Percentiles rank a stretch among this genome's conserved stretches.
Evolutionary conservation across 2,329 filamentous ascomycete species (phyloP).

Genomic region (Fusarium incarnatum): DNA sequence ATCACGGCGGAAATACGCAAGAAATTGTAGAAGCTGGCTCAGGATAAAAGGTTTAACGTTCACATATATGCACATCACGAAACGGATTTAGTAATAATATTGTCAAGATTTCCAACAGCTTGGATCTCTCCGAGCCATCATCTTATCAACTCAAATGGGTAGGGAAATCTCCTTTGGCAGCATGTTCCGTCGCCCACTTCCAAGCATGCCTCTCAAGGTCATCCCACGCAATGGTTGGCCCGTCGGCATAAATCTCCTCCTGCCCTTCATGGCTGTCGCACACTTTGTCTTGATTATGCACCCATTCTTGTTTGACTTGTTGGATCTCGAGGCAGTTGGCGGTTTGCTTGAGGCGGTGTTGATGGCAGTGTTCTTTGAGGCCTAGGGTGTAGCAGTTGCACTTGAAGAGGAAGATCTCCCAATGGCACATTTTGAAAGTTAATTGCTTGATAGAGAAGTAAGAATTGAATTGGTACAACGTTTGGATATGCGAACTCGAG

Average conservation of each 20-base stretch:
- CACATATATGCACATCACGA: background rate
- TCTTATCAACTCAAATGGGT: background rate
- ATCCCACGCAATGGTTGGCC: conserved; percentile 8
- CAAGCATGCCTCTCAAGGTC: conserved; percentile 23
- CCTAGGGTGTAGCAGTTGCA: conserved; percentile 20
- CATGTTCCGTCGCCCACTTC: conserved; percentile 12
- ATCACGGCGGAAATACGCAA: conserved; percentile 43
- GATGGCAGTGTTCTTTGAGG: conserved; percentile 30
- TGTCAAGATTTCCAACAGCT: background rate
- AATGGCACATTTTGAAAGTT: conserved; percentile 27
- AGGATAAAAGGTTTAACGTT: background rate
- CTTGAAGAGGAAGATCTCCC: conserved; percentile 27
- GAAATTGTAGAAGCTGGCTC: background rate
- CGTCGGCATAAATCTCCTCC: background rate
- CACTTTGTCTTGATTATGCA: conserved; percentile 17
- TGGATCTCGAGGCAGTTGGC: conserved; percentile 25
- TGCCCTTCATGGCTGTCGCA: conserved; percentile 5
- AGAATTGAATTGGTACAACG: background rate
- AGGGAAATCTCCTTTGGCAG: conserved; percentile 10
- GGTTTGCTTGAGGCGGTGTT: conserved; percentile 12
- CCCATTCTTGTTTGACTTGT: conserved; percentile 28
- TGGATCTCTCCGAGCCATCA: background rate
- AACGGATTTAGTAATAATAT: background rate
- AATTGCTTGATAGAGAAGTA: background rate
- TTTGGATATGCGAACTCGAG: background rate